These are phyloP conservation scores for Erigeron canadensis DNA, from an alignment of 129 eudicot species.

Conservation along the genomic window DNA sequence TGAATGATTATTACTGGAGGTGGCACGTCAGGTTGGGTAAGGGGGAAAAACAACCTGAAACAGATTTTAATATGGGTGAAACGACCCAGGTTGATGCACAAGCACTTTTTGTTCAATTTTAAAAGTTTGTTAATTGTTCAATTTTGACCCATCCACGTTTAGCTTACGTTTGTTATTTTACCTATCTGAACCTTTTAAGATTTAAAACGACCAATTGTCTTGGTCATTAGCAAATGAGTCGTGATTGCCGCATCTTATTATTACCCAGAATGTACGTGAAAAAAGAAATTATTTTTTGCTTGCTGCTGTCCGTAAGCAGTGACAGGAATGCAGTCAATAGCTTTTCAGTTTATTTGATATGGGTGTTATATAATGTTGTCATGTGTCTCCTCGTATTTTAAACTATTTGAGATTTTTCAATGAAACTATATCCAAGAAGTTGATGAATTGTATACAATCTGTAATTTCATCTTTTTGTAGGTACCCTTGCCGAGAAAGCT, in stretches of 20 bases:
- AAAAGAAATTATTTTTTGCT: neutral
- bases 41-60: neutral
- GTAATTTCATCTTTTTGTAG: slow-evolving; percentile 34
- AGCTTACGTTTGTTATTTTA: neutral
- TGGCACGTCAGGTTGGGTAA: neutral
- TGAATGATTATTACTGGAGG: neutral
- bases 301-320: neutral
- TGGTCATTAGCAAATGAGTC: neutral
- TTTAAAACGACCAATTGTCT: neutral
- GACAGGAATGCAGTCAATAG: slow-evolving; percentile 1
- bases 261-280: neutral
- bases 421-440: neutral
- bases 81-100: neutral
- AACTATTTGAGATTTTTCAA: neutral
- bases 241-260: neutral
- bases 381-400: neutral
- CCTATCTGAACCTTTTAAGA: neutral
- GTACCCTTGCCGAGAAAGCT: slow-evolving; percentile 98
- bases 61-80: neutral
- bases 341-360: neutral
- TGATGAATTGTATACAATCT: neutral
- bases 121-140: too few species aligned
- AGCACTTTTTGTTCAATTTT: neutral
- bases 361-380: neutral
- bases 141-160: neutral